Evolutionary conservation across 2,329 filamentous ascomycete species (phyloP).

Genomic region (Xylariaceae sp.): DNA sequence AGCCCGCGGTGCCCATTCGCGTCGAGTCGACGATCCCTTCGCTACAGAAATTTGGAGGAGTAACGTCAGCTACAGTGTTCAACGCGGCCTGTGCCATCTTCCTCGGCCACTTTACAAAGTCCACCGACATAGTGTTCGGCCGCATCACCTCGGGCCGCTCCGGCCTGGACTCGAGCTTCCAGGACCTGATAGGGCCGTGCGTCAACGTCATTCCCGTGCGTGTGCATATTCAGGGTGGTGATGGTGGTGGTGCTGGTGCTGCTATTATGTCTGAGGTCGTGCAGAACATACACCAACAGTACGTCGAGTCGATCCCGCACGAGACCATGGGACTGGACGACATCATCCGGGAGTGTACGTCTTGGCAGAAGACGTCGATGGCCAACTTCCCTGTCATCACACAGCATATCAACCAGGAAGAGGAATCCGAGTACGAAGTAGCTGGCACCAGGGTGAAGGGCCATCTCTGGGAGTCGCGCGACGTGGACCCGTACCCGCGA

Average conservation of each 20-base stretch:
- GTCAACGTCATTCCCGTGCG: conserved; percentile 8
- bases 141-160: conserved; percentile 2
- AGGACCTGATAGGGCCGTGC: conserved; percentile 8
- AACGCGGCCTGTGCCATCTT: not conserved
- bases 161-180: conserved; percentile 4
- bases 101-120: not conserved
- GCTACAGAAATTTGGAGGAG: too few relatives aligned
- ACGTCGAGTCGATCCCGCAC: conserved; percentile 10
- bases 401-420: conserved; percentile 7
- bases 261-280: conserved; percentile 2
- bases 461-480: too few relatives aligned
- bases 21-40: too few relatives aligned
- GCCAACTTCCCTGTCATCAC: conserved; percentile 10
- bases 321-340: conserved; percentile 14
- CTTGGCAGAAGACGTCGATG: conserved; percentile 1
- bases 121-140: not conserved
- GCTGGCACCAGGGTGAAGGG: too few relatives aligned
- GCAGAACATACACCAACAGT: conserved; percentile 12
- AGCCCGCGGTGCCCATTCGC: too few relatives aligned
- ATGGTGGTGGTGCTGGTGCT: not conserved
- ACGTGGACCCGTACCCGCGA: too few relatives aligned
- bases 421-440: too few relatives aligned
- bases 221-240: conserved; percentile 3
- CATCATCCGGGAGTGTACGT: conserved; percentile 10
- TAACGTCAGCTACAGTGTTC: not conserved